These are phyloP conservation scores for Scleromitrula shiraiana DNA, from an alignment of 2,329 filamentous ascomycete species.

Conservation along the genomic window DNA sequence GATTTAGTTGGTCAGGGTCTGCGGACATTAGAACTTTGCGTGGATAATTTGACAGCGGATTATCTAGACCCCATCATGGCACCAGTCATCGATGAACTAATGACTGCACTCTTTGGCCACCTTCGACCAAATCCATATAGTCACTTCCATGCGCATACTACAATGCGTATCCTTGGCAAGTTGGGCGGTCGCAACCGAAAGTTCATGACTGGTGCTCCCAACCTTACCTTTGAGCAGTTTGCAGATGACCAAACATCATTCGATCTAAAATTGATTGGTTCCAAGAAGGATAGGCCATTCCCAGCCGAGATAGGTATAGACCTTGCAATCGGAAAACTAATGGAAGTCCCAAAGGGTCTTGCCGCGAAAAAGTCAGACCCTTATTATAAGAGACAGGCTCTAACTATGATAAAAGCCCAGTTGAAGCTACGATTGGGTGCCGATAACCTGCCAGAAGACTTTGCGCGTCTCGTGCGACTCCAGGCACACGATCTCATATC, in stretches of 20 bases:
- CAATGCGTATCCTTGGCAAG: constrained; percentile 94
- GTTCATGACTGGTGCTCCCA: constrained; percentile 83
- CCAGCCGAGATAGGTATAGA: constrained; percentile 82
- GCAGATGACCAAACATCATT: constrained; percentile 84
- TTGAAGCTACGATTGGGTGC: constrained; percentile 84
- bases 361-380: constrained; percentile 51
- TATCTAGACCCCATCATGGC: constrained; percentile 99
- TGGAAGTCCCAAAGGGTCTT: constrained; percentile 62
- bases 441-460: constrained; percentile 82
- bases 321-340: constrained; percentile 77
- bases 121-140: constrained; percentile 89
- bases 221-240: constrained; percentile 75
- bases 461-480: constrained; percentile 74
- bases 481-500: constrained; percentile 80
- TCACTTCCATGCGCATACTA: constrained; percentile 96
- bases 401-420: constrained; percentile 80
- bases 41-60: constrained; percentile 95
- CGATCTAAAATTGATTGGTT: constrained; percentile 81
- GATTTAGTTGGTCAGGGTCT: constrained; percentile 93
- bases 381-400: constrained; percentile 90
- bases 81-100: constrained; percentile 95
- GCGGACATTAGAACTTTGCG: constrained; percentile 87
- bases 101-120: constrained; percentile 96
- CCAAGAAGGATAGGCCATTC: constrained; percentile 81
- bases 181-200: constrained; percentile 91